Percentiles rank a stretch among this genome's conserved stretches.
These are phyloP conservation scores for Annulohypoxylon nitens DNA, from an alignment of 495 filamentous ascomycete genomes.

Conservation along the genomic window DNA sequence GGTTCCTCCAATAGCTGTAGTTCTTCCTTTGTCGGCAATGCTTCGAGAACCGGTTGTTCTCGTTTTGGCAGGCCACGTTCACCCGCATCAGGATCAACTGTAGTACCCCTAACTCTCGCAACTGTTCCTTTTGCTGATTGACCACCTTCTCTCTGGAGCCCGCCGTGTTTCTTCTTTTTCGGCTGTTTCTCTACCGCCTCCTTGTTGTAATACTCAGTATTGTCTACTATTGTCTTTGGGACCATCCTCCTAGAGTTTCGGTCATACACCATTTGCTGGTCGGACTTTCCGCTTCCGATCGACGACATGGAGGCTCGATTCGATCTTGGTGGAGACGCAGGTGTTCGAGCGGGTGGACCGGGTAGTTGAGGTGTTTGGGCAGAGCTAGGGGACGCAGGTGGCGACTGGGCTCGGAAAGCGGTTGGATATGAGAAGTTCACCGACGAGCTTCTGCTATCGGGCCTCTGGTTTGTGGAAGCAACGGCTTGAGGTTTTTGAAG, in stretches of 20 bases:
- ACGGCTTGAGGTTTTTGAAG: slow-evolving; percentile 9
- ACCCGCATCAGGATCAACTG: slow-evolving; percentile 55
- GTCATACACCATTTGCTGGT: slow-evolving; percentile 65
- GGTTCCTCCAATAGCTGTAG: slow-evolving; percentile 30
- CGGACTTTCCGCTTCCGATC: slow-evolving; percentile 42
- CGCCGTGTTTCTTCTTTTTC: slow-evolving; percentile 66
- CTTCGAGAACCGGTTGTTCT: slow-evolving; percentile 30
- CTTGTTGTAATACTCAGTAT: slow-evolving; percentile 56
- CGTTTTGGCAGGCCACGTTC: slow-evolving; percentile 26
- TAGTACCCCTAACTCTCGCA: slow-evolving; percentile 49
- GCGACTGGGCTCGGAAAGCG: slow-evolving; percentile 56
- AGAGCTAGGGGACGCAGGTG: slow-evolving; percentile 54
- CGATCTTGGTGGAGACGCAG: slow-evolving; percentile 39
- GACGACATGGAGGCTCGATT: slow-evolving; percentile 43
- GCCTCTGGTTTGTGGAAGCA: slow-evolving; percentile 47
- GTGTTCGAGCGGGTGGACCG: slow-evolving; percentile 30
- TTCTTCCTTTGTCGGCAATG: slow-evolving; percentile 22
- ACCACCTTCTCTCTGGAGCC: slow-evolving; percentile 48
- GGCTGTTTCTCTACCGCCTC: slow-evolving; percentile 64
- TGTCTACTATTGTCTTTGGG: slow-evolving; percentile 52
- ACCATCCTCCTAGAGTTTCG: slow-evolving; percentile 70
- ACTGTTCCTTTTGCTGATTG: slow-evolving; percentile 57
- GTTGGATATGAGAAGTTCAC: slow-evolving; percentile 90
- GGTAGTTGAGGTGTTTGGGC: slow-evolving; percentile 50
- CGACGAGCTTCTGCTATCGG: slow-evolving; percentile 72